Conservation (phyloP, 345 rosid genomes). For the Syzygium aromaticum region DNA sequence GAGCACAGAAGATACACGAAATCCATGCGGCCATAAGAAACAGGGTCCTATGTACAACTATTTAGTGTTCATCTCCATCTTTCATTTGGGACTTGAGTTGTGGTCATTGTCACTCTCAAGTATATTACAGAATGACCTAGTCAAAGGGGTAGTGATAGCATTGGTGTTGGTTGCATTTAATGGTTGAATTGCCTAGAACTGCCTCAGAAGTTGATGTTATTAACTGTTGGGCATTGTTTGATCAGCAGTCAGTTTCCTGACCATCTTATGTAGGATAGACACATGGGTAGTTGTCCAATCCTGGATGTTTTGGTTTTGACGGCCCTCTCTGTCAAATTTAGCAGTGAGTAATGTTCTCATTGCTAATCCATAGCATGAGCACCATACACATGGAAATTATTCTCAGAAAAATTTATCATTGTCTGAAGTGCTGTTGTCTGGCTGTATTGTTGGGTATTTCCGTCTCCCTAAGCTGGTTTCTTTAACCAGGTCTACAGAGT, state of each 20-base stretch:
- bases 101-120: not conserved
- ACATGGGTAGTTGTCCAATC: not conserved
- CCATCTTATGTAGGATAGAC: not conserved
- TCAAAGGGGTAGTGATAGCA: not conserved
- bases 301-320: not conserved
- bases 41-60: not conserved
- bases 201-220: not conserved
- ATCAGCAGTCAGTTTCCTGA: not conserved
- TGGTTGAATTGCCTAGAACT: not conserved
- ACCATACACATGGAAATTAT: no score
- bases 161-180: not conserved
- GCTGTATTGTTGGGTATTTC: not conserved
- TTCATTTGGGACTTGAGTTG: not conserved
- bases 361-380: no score
- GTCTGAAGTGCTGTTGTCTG: not conserved
- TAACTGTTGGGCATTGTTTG: not conserved
- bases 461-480: not conserved
- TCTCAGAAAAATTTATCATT: no score
- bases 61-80: not conserved
- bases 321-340: not conserved
- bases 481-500: slow-evolving; percentile 56
- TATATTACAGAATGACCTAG: not conserved
- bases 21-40: not conserved
- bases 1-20: not conserved
- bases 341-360: not conserved